phyloP scores from a whole-genome alignment of 306 rosid species.

The Vicia faba region DNA sequence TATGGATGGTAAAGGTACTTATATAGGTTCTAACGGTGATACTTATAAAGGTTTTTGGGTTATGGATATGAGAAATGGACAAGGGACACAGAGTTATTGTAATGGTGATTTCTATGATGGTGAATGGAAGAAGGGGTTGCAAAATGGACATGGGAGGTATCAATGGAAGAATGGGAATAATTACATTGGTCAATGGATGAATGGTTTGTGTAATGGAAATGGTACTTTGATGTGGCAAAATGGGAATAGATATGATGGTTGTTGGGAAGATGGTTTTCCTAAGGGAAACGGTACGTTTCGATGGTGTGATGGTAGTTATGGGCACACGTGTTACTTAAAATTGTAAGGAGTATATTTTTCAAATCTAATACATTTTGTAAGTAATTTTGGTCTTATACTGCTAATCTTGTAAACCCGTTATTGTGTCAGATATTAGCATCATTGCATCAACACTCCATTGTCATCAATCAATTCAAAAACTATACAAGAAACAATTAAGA shows the following conservation, averaged over 20 bases:
- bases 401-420: too few relatives aligned
- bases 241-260: constrained; percentile 84
- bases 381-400: too few relatives aligned
- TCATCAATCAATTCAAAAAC: too few relatives aligned
- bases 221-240: constrained; percentile 77
- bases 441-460: too few relatives aligned
- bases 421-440: too few relatives aligned
- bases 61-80: constrained; percentile 78
- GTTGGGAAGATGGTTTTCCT: constrained; percentile 84
- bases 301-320: constrained; percentile 84
- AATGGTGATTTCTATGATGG: constrained; percentile 94
- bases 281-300: constrained; percentile 83
- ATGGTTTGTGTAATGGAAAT: constrained; percentile 67
- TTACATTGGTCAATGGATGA: constrained; percentile 79
- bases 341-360: too few relatives aligned
- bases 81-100: constrained; percentile 67
- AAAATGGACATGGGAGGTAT: constrained; percentile 83
- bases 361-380: too few relatives aligned
- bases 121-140: constrained; percentile 83
- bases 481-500: too few relatives aligned
- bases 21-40: constrained; percentile 71
- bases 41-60: constrained; percentile 87
- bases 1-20: constrained; percentile 90
- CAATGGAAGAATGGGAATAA: constrained; percentile 86
- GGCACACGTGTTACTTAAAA: too few relatives aligned